Evolutionary conservation across 352 stramenopile genomes (phyloP).

Genomic region (Pythium volutum): DNA sequence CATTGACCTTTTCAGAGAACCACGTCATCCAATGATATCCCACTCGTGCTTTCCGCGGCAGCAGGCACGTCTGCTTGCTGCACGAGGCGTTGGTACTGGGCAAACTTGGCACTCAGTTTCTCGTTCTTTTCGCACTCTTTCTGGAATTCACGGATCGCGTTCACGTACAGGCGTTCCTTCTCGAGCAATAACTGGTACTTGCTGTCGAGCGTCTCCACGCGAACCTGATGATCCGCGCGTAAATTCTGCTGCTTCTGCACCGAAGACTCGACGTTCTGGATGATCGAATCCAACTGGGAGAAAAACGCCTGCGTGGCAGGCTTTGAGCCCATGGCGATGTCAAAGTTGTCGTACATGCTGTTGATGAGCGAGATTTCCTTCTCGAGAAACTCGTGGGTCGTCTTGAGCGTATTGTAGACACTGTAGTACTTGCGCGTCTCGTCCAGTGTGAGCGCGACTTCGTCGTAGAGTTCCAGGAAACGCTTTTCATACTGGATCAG

Average conservation of each 20-base stretch:
- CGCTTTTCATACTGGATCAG: constrained; percentile 90
- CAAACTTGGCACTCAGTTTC: constrained; percentile 33
- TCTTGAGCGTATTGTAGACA: constrained; percentile 87
- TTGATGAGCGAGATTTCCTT: constrained; percentile 87
- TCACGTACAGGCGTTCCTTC: constrained; percentile 79
- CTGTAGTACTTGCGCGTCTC: constrained; percentile 89
- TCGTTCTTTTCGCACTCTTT: constrained; percentile 88
- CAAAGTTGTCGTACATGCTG: constrained; percentile 84
- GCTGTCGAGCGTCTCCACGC: constrained; percentile 63
- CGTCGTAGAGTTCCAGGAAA: constrained; percentile 86
- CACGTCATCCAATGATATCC: not conserved
- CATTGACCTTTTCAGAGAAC: not conserved
- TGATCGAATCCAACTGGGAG: constrained; percentile 66
- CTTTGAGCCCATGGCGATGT: constrained; percentile 69
- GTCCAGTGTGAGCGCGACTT: constrained; percentile 85
- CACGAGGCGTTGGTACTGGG: not conserved
- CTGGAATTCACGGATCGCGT: constrained; percentile 86
- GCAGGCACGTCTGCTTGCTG: not conserved
- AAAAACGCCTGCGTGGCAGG: constrained; percentile 71
- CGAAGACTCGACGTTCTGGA: constrained; percentile 50
- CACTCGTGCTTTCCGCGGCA: not conserved
- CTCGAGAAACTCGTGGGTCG: constrained; percentile 72
- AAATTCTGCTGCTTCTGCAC: constrained; percentile 52
- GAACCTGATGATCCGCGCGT: constrained; percentile 37
- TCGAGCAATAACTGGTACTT: constrained; percentile 78